Evolutionary conservation across 2,329 filamentous ascomycete species (phyloP).

Genomic region (Phialemonium atrogriseum): DNA sequence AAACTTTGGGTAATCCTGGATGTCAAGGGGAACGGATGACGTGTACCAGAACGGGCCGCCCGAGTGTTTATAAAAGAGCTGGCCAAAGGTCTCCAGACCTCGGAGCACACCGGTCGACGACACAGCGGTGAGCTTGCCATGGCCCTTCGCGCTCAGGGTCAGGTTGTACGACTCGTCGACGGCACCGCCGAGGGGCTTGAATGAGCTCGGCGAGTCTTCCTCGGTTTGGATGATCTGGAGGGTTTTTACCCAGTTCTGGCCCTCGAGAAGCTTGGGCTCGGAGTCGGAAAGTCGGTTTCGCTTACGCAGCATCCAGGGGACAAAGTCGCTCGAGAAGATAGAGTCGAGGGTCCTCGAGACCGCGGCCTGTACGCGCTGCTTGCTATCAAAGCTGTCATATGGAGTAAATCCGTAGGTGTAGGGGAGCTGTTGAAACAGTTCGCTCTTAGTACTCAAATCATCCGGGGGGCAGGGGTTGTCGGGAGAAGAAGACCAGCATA

Average conservation of each 20-base stretch:
- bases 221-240: constrained; percentile 55
- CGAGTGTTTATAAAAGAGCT: constrained; percentile 71
- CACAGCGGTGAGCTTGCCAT: constrained; percentile 53
- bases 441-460: constrained; percentile 22
- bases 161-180: constrained; percentile 73
- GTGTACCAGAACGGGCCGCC: constrained; percentile 55
- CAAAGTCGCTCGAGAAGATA: constrained; percentile 60
- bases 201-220: constrained; percentile 42
- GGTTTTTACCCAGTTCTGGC: constrained; percentile 44
- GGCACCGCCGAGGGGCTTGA: constrained; percentile 52
- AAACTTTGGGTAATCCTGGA: constrained; percentile 68
- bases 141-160: constrained; percentile 47
- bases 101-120: constrained; percentile 62
- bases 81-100: constrained; percentile 68
- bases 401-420: constrained; percentile 38
- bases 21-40: constrained; percentile 58
- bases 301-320: constrained; percentile 71
- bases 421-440: constrained; percentile 33
- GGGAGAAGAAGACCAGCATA: constrained; percentile 35
- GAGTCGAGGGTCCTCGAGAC: constrained; percentile 51
- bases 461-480: constrained; percentile 12
- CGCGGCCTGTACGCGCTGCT: constrained; percentile 45
- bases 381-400: constrained; percentile 32
- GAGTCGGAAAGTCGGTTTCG: constrained; percentile 48
- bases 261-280: constrained; percentile 46